These are phyloP conservation scores for Drechslerella coelobrocha DNA, from an alignment of 2,329 filamentous ascomycete genomes.

Conservation along the genomic window DNA sequence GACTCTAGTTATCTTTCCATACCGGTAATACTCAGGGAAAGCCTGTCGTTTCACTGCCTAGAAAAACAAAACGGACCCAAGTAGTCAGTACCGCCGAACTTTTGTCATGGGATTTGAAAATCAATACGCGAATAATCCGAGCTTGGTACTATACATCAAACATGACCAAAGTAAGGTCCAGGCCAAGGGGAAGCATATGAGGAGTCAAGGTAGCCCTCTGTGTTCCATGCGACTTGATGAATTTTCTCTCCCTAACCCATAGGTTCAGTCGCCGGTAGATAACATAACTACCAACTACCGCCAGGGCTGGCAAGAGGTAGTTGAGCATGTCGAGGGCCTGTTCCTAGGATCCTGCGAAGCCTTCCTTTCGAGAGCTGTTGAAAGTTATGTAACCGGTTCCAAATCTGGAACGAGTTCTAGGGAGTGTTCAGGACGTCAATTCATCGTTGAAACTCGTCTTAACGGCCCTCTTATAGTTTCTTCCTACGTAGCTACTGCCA, in stretches of 20 bases:
- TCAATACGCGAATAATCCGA: not conserved
- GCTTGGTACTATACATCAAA: slow-evolving; percentile 8
- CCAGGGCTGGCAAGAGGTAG: slow-evolving; percentile 6
- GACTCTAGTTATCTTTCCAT: not conserved
- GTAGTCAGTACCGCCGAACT: not conserved
- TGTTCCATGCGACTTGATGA: slow-evolving; percentile 7
- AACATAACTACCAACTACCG: not conserved
- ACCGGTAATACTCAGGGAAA: slow-evolving; percentile 19
- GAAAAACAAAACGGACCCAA: not conserved
- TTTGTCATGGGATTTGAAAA: not conserved
- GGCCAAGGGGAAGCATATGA: slow-evolving; percentile 9
- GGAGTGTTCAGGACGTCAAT: too few species aligned
- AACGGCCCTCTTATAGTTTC: too few species aligned
- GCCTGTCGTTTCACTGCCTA: slow-evolving; percentile 17
- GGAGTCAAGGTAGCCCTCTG: not conserved
- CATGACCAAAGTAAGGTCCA: slow-evolving; percentile 13
- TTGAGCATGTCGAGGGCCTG: slow-evolving; percentile 2
- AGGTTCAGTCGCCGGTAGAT: slow-evolving; percentile 4
- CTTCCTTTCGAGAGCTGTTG: not conserved
- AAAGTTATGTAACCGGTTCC: too few species aligned
- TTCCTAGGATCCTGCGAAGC: too few species aligned
- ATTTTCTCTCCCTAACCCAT: slow-evolving; percentile 11
- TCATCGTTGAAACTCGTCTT: too few species aligned
- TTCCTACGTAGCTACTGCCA: too few species aligned
- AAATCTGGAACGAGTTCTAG: too few species aligned